These are phyloP conservation scores for Cnidoscolus chayamansa DNA, from an alignment of 441 rosid genomes.

Conservation along the genomic window DNA sequence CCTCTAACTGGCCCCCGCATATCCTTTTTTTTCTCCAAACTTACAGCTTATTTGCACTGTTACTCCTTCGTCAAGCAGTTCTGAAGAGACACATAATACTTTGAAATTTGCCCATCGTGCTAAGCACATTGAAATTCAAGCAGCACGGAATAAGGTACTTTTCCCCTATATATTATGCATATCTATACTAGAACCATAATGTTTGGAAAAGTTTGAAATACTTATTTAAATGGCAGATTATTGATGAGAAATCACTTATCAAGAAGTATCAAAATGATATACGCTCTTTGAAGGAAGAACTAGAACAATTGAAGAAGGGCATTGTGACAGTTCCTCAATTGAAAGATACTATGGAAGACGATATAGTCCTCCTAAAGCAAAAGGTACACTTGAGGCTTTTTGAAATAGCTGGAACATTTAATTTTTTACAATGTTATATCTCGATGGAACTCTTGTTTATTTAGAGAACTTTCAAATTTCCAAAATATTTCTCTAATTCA, in stretches of 20 bases:
- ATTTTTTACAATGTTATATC: constrained; percentile 13
- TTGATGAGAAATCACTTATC: constrained; percentile 97
- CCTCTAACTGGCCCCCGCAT: constrained; percentile 5
- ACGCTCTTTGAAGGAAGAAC: constrained; percentile 77
- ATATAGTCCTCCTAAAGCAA: constrained; percentile 78
- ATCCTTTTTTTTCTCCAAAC: constrained; percentile 16
- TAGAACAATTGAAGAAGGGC: constrained; percentile 85
- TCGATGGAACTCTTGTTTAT: constrained; percentile 7
- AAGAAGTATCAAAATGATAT: constrained; percentile 98
- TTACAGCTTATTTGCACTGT: constrained; percentile 95
- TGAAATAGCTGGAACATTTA: constrained; percentile 7
- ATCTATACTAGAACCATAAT: not conserved
- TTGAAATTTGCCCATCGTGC: constrained; percentile 98
- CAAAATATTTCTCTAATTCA: not conserved
- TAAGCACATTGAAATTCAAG: constrained; percentile 90
- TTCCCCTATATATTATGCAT: constrained; percentile 5
- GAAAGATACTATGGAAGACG: constrained; percentile 61
- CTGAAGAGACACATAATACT: constrained; percentile 98
- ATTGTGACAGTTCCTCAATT: constrained; percentile 65
- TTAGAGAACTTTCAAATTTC: not conserved
- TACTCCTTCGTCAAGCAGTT: constrained; percentile 95
- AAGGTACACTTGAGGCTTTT: constrained; percentile 47
- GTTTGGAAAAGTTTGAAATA: constrained; percentile 24
- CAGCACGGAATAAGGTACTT: constrained; percentile 89
- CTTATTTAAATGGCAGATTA: constrained; percentile 54